Conservation (phyloP, 148 eudicot genomes). For the Arbutus unedo region DNA sequence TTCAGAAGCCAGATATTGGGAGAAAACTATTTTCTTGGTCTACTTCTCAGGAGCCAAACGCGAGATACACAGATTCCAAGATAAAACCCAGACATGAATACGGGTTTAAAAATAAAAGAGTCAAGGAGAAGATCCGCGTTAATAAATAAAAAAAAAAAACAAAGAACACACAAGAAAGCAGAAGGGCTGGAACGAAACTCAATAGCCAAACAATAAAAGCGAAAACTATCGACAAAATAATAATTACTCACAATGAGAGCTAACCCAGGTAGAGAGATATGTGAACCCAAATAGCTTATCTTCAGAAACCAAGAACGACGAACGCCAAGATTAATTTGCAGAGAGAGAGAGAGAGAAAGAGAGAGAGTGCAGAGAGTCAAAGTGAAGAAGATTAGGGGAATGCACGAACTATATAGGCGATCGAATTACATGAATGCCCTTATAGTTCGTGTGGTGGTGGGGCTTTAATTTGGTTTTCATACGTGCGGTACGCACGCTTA, state of each 20-base stretch:
- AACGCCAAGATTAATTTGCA: conserved; percentile 18
- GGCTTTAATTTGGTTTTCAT: conserved; percentile 13
- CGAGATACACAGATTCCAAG: neutral
- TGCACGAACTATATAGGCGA: conserved; percentile 28
- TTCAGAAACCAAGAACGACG: neutral
- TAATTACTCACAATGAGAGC: conserved; percentile 13
- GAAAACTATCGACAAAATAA: neutral
- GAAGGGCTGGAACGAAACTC: neutral
- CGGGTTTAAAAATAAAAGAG: neutral
- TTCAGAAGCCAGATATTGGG: neutral
- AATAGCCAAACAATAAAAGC: neutral
- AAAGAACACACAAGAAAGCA: neutral
- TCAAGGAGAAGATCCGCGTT: neutral
- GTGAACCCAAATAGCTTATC: neutral
- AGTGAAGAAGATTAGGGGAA: neutral
- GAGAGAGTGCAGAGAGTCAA: conserved; percentile 8
- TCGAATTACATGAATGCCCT: conserved; percentile 36
- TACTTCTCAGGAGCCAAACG: conserved; percentile 5
- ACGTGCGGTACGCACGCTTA: conserved; percentile 39
- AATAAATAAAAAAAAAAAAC: neutral
- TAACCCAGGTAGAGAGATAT: neutral
- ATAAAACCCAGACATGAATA: neutral
- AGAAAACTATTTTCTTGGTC: neutral
- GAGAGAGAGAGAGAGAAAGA: conserved; percentile 1
- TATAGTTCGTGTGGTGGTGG: conserved; percentile 22